These are phyloP conservation scores for Suhomyces sp. DNA, from an alignment of 805 yeast species.

Conservation along the genomic window DNA sequence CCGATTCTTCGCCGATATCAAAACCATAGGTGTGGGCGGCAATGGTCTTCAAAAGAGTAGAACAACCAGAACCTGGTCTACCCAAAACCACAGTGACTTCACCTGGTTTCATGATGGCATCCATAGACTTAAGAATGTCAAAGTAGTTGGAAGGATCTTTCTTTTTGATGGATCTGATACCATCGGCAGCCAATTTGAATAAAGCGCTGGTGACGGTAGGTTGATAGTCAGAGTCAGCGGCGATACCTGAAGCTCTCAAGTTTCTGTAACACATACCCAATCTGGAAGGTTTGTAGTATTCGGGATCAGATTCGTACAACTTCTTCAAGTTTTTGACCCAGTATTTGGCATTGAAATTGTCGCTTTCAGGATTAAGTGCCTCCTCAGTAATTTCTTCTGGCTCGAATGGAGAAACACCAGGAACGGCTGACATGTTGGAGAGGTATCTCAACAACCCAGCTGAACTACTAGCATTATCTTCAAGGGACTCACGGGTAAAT, in stretches of 20 bases:
- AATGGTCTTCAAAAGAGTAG: conserved; percentile 38
- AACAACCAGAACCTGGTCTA: conserved; percentile 43
- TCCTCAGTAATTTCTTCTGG: conserved; percentile 26
- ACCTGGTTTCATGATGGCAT: conserved; percentile 36
- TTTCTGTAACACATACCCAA: conserved; percentile 59
- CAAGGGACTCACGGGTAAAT: conserved; percentile 14
- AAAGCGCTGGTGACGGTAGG: conserved; percentile 50
- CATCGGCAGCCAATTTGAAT: conserved; percentile 17
- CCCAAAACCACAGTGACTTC: conserved; percentile 41
- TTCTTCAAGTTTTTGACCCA: conserved; percentile 68
- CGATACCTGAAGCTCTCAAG: conserved; percentile 61
- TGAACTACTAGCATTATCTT: not conserved
- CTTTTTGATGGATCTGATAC: conserved; percentile 14
- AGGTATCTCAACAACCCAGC: conserved; percentile 27
- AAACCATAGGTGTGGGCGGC: conserved; percentile 39
- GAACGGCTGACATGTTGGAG: conserved; percentile 51
- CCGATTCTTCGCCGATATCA: conserved; percentile 30
- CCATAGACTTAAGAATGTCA: conserved; percentile 35
- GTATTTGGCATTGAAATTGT: conserved; percentile 55
- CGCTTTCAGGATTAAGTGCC: conserved; percentile 57
- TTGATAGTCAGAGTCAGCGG: conserved; percentile 67
- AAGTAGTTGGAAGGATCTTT: conserved; percentile 25
- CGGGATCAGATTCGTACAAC: conserved; percentile 52
- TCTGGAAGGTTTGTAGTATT: conserved; percentile 58
- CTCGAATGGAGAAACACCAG: conserved; percentile 43